These are phyloP conservation scores for Corchorus olitorius DNA, from an alignment of 345 rosid species.

Conservation along the genomic window DNA sequence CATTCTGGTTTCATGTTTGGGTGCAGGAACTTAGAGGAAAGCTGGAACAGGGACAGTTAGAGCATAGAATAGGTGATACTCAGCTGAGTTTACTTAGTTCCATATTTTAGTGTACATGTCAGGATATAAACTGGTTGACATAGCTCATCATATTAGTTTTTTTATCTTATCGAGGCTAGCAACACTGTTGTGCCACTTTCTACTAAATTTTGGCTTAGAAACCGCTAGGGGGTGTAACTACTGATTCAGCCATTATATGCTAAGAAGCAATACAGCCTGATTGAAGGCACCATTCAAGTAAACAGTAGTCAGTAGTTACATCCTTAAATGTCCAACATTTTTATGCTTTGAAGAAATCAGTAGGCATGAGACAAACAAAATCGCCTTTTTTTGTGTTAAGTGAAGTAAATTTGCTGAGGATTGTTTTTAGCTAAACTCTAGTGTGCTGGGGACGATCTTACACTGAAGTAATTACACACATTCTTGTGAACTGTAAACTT, in stretches of 20 bases:
- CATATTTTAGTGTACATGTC: not conserved
- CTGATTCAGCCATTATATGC: not conserved
- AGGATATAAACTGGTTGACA: not conserved
- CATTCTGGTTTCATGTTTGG: not conserved
- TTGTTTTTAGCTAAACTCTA: not conserved
- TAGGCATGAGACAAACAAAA: not conserved
- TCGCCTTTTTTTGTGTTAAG: not conserved
- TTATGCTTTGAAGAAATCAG: not conserved
- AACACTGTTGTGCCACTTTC: not conserved
- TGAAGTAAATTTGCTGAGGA: not conserved
- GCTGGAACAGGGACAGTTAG: not conserved
- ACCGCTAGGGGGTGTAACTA: not conserved
- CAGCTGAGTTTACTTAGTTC: not conserved
- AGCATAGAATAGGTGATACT: not conserved
- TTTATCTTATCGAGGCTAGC: not conserved
- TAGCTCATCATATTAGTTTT: not conserved
- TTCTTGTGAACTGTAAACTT: not conserved
- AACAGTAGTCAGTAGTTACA: not conserved
- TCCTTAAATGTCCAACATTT: not conserved
- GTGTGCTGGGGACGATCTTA: not conserved
- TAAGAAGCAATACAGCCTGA: not conserved
- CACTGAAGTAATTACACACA: not conserved
- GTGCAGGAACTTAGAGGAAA: not conserved
- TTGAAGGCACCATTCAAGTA: not conserved
- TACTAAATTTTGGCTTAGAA: not conserved